Conservation (phyloP, 345 rosid genomes). For the Abelmoschus esculentus region DNA sequence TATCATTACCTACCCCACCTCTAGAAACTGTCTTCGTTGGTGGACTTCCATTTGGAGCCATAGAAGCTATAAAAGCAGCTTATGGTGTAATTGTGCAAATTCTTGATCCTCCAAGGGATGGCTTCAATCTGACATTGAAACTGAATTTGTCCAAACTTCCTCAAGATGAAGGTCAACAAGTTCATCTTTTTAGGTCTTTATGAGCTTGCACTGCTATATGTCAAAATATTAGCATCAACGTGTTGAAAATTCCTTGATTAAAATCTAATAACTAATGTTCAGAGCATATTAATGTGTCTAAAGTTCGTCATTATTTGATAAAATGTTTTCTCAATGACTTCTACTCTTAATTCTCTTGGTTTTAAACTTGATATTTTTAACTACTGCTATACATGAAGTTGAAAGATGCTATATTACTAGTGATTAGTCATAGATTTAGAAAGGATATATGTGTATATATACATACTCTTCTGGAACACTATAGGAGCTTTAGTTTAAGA, state of each 20-base stretch:
- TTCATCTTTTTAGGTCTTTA: constrained; percentile 44
- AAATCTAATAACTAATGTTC: background rate
- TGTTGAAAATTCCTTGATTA: background rate
- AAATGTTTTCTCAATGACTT: background rate
- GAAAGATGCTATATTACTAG: background rate
- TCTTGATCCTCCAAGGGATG: constrained; percentile 97
- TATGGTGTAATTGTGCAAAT: constrained; percentile 77
- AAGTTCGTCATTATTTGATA: background rate
- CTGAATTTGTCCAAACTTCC: constrained; percentile 83
- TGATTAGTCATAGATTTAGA: background rate
- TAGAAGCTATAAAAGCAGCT: constrained; percentile 84
- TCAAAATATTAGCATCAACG: constrained; percentile 9
- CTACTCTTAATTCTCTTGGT: background rate
- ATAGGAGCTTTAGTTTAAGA: background rate
- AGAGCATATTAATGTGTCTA: background rate
- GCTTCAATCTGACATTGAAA: constrained; percentile 86
- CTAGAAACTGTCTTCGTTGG: constrained; percentile 65
- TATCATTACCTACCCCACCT: constrained; percentile 83
- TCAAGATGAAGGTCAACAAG: constrained; percentile 68
- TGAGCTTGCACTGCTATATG: constrained; percentile 25
- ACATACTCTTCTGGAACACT: background rate
- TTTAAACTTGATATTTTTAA: background rate
- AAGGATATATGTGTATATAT: background rate
- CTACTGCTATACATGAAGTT: background rate
- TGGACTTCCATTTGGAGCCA: constrained; percentile 91